phyloP scores from a whole-genome alignment of 1,284 basidiomycete genomes.

The Moniliella sp. region DNA sequence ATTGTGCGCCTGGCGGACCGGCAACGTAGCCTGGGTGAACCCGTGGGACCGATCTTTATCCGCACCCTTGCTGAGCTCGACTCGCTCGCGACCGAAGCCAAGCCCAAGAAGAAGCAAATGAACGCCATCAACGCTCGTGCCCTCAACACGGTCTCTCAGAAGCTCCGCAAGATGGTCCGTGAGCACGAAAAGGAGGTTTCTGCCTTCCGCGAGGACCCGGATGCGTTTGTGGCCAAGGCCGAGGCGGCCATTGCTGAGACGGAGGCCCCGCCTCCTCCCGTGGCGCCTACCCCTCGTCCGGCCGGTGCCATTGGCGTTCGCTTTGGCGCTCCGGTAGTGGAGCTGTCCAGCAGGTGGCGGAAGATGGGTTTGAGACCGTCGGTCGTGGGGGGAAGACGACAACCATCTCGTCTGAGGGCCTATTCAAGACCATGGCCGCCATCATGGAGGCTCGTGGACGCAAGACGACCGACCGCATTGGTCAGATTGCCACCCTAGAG shows the following conservation, averaged over 20 bases:
- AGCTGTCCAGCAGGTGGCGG: constrained; percentile 38
- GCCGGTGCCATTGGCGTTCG: constrained; percentile 16
- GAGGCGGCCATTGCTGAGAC: constrained; percentile 35
- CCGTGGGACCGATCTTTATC: constrained; percentile 68
- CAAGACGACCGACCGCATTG: constrained; percentile 85
- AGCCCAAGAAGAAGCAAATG: constrained; percentile 72
- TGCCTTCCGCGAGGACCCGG: too few species aligned
- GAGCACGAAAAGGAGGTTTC: constrained; percentile 66
- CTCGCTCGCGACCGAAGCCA: constrained; percentile 51
- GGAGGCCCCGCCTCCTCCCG: constrained; percentile 36
- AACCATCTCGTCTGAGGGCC: constrained; percentile 62
- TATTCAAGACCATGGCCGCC: constrained; percentile 75
- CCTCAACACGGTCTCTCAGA: constrained; percentile 87
- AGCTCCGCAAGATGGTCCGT: constrained; percentile 70
- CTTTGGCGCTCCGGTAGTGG: constrained; percentile 23
- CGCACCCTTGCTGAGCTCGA: constrained; percentile 51
- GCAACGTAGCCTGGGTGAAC: constrained; percentile 61
- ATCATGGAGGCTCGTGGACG: constrained; percentile 87
- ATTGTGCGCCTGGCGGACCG: constrained; percentile 68
- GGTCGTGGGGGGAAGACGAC: constrained; percentile 69
- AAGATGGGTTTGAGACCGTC: constrained; percentile 69
- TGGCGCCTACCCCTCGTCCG: constrained; percentile 37
- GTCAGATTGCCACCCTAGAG: constrained; percentile 76
- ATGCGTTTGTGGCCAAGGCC: too few species aligned
- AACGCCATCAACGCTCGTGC: constrained; percentile 82